A percentile compares a stretch with the other conserved stretches of the same genome.
These are phyloP conservation scores for Schwanniomyces sp. DNA, from an alignment of 805 yeast genomes.

Conservation along the genomic window DNA sequence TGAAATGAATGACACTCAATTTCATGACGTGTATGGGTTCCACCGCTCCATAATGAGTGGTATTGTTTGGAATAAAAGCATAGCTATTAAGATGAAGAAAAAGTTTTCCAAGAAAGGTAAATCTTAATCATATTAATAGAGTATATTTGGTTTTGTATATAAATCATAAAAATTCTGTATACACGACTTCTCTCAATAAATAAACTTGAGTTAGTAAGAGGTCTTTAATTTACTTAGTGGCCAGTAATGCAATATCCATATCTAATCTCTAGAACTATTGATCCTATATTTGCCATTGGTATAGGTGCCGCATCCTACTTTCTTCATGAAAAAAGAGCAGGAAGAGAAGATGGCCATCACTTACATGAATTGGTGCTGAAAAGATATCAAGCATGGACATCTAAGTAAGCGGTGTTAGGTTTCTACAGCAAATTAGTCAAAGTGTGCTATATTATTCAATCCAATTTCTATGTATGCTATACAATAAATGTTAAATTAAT, in stretches of 20 bases:
- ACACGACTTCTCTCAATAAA: not conserved
- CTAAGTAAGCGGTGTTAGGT: not conserved
- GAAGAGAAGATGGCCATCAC: conserved; percentile 59
- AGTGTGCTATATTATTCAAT: not conserved
- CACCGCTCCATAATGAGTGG: conserved; percentile 49
- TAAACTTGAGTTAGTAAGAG: not conserved
- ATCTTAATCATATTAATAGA: not conserved
- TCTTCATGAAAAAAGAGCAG: conserved; percentile 58
- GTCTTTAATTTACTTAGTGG: not conserved
- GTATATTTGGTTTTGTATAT: not conserved
- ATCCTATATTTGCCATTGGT: conserved; percentile 62
- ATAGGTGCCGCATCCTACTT: conserved; percentile 67
- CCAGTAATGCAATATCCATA: conserved; percentile 41
- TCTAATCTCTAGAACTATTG: conserved; percentile 53
- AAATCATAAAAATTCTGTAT: not conserved
- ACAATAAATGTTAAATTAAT: not conserved
- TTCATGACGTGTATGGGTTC: conserved; percentile 47
- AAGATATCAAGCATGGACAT: conserved; percentile 8
- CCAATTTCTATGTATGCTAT: not conserved
- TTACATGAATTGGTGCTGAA: conserved; percentile 52
- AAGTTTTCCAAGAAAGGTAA: conserved; percentile 18
- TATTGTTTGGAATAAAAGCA: conserved; percentile 62
- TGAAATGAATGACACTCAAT: conserved; percentile 22
- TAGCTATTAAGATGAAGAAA: conserved; percentile 54
- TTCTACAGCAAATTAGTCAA: not conserved